Evolutionary conservation across 495 filamentous ascomycete genomes (phyloP), one percentile per base, ranked within the genome.

Genomic region (Penicillium riverlandense): DNA sequence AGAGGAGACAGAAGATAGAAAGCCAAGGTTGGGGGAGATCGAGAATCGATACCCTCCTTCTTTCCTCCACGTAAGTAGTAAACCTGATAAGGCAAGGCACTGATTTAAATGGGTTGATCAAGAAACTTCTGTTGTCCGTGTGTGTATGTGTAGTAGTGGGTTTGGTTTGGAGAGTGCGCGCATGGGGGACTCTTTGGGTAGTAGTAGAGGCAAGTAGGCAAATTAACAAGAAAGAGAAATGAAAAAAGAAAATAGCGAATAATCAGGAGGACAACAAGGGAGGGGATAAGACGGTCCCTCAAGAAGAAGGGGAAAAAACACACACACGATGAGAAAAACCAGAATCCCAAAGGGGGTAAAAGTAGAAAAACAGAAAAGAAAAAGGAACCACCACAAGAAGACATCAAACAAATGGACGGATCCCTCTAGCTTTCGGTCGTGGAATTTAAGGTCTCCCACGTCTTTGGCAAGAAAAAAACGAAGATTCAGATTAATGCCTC

Each of bases 71-170:
- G 9, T 6, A 22, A 22, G 47, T 58, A 50, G 57, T 52, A 50
- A 52, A 55, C 57, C 55, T 58, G 44, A 58, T 58, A 55, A 61
- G 57, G 55, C 58, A 55, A 61, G 57, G 55, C 58, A 51, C 51
- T 54, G 42, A 46, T 58, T 61, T 55, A 53, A 59, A 55, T 53
- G 22, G 22, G 22, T 22, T 22, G 22, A 22, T 22, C 52, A 60
- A 58, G 44, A 41, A 34, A 34, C 32, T 34, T 34, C 32, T 34
- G 10, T 50, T 40, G 52, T 51, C 55, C 35, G 35, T 38, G 49
- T 56, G 53, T 55, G 57, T 61, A 55, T 58, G 53, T 59, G 54
- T 50, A 45, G 47, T 50, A 33, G 40, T 41, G 48, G 48, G 15
- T 6, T 22, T 22, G 22, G 41, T 40, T 58, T 57, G 51, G 57